phyloP scores from a whole-genome alignment of 495 filamentous ascomycete genomes.

The Penicillium salamii region DNA sequence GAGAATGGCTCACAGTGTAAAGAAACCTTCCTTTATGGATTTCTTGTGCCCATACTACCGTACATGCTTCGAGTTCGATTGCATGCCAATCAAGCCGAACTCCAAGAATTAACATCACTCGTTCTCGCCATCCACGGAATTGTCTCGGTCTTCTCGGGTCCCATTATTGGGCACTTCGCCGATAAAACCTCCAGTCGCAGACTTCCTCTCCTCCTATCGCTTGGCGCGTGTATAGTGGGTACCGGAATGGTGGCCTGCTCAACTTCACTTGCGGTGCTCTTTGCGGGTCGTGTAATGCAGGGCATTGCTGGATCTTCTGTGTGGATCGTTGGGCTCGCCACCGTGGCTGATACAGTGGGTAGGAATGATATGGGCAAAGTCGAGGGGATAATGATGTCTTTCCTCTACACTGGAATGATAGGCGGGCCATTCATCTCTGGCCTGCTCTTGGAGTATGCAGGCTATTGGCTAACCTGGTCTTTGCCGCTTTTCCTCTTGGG shows the following conservation, averaged over 20 bases:
- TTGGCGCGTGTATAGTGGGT: conserved; percentile 1
- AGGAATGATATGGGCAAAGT: conserved; percentile 17
- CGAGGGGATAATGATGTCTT: conserved; percentile 15
- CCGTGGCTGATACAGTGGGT: conserved; percentile 17
- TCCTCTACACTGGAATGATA: conserved; percentile 17
- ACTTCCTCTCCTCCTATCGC: conserved; percentile 6
- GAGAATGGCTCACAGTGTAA: neutral
- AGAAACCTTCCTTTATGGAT: conserved; percentile 26
- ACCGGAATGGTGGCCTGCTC: conserved; percentile 1
- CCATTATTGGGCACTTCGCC: conserved; percentile 18
- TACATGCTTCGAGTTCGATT: conserved; percentile 25
- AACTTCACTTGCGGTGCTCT: conserved; percentile 5
- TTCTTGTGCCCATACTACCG: conserved; percentile 24
- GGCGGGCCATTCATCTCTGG: conserved; percentile 25
- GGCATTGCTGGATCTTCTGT: conserved; percentile 15
- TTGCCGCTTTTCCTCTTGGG: conserved; percentile 15
- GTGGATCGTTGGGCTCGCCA: conserved; percentile 30
- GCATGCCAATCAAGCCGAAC: conserved; percentile 7
- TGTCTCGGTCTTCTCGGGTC: conserved; percentile 10
- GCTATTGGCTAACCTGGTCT: conserved; percentile 27
- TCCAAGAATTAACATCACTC: conserved; percentile 12
- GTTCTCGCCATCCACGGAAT: conserved; percentile 16
- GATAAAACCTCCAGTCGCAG: conserved; percentile 17
- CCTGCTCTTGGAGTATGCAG: conserved; percentile 11
- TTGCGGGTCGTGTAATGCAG: conserved; percentile 20